Evolutionary conservation across 148 eudicot species (phyloP), one percentile per base, ranked within the genome.

Genomic region (Silene uniflora): DNA sequence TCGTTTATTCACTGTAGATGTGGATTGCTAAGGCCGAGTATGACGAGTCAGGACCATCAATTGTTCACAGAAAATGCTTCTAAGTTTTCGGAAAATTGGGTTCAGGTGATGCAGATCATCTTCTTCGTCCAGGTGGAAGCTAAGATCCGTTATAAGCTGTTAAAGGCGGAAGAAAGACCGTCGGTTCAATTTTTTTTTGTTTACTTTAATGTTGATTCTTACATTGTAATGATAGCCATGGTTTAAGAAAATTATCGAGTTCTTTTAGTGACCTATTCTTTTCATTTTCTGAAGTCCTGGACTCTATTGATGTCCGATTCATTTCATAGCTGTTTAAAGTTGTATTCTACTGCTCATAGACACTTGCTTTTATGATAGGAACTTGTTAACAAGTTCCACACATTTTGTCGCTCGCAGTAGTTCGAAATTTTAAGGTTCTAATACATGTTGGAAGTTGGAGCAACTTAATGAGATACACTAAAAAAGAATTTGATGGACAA

Each of bases 1-100:
- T 35, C 1, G 18, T 52, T 52, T 10, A 27, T 44, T 29, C 59
- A 46, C 72, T 58, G 62, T 68, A 80, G 83, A 80, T 80, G 83
- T 80, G 83, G 83, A 80, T 80, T 29, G 83, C 83, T 7, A 80
- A 80, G 76, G 79, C 79, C 2, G 83, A 80, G 73, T 80, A 80
- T 27, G 83, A 80, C 11, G 79, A 80, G 29, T 80, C 83, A 23
- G 83, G 83, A 19, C 83, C 83, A 46, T 80, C 83, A 72, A 80
- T 80, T 66, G 83, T 80, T 46, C 83, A 80, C 79, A 76, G 83
- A 80, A 80, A 80, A 71, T 80, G 83, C 73, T 80, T 80, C 69
- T 80, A 76, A 76, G 72, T 44, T 66, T 58, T 65, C 5, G 23
- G 42, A 44, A 5, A 54, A 49, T 24, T 32, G 23, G 62, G 49